phyloP scores from a whole-genome alignment of 2,329 filamentous ascomycete genomes.

The Juglanconis juglandina region DNA sequence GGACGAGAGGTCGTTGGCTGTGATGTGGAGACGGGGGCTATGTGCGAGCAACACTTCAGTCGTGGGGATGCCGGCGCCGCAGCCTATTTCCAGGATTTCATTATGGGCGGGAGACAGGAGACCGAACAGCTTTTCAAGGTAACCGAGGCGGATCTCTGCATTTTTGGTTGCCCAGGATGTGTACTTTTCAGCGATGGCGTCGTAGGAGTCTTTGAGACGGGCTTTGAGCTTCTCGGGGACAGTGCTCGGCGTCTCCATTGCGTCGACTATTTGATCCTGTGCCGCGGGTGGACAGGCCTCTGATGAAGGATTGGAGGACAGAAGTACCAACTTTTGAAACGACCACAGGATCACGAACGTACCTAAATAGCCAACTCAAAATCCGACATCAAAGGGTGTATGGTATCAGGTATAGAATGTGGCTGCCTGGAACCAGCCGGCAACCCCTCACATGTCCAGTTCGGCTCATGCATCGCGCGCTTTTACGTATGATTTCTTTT shows the following conservation, averaged over 20 bases:
- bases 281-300: background rate
- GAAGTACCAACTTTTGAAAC: background rate
- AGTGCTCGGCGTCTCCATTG: background rate
- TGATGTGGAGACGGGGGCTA: slow-evolving; percentile 23
- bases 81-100: slow-evolving; percentile 39
- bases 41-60: slow-evolving; percentile 31
- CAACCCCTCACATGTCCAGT: too few species aligned
- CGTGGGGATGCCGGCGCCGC: slow-evolving; percentile 37
- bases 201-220: slow-evolving; percentile 38
- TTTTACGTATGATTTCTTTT: too few species aligned
- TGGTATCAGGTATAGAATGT: too few species aligned
- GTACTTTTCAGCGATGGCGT: slow-evolving; percentile 36
- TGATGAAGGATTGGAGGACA: background rate
- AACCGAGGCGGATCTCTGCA: slow-evolving; percentile 28
- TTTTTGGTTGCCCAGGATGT: slow-evolving; percentile 37
- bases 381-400: too few species aligned
- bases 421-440: too few species aligned
- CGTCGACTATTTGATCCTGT: too few species aligned
- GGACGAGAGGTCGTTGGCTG: slow-evolving; percentile 40
- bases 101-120: slow-evolving; percentile 20
- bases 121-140: slow-evolving; percentile 31
- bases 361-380: too few species aligned
- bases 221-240: slow-evolving; percentile 30
- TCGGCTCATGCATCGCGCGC: too few species aligned
- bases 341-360: too few species aligned